Evolutionary conservation across 2,329 filamentous ascomycete genomes (phyloP), one percentile per base, ranked within the genome.

Genomic region (Aspergillus melleus): DNA sequence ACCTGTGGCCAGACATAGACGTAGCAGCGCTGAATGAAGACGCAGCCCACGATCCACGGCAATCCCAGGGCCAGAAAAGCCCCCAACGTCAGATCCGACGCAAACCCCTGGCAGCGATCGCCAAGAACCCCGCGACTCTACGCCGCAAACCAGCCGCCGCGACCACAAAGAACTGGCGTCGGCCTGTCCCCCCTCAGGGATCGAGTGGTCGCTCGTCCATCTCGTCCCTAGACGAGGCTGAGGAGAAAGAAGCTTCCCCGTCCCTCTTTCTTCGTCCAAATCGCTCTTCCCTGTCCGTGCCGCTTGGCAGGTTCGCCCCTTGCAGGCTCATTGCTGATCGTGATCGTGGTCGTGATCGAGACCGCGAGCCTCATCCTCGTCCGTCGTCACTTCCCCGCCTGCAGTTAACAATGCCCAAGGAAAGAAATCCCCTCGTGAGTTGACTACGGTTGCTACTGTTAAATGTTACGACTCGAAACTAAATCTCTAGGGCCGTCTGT

Each of bases 1-100:
- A 42, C 36, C 36, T 42, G 36, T 42, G 36, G 50, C 61, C 64
- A 62, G 66, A 42, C 60, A 58, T 66, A 63, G 65, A 66, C 47
- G 29, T 61, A 46, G 58, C 63, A 4, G 66, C 36, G 12, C 36
- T 42, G 36, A n/a, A n/a, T 14, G 36, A 42, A 8, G 36, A 42
- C 36, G 1, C 14, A n/a, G 9, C 14, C 14, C 16, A 16, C 36
- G 5, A 14, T 2, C 36, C 14, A 8, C 14, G 16, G 36, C 5
- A 42, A 3, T 16, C 16, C 6, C 36, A 42, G 36, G 14, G 12
- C 14, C 36, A n/a, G 36, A 42, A n/a, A 16, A n/a, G 36, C 12
- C 36, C 6, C 2, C 36, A n/a, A 16, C 36, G 36, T 42, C 36
- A 16, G 36, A 42, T 42, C 4, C 36, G 36, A 42, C 36, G 36